phyloP scores from a whole-genome alignment of 1,284 basidiomycete genomes.

The Cryptococcus sp. region DNA sequence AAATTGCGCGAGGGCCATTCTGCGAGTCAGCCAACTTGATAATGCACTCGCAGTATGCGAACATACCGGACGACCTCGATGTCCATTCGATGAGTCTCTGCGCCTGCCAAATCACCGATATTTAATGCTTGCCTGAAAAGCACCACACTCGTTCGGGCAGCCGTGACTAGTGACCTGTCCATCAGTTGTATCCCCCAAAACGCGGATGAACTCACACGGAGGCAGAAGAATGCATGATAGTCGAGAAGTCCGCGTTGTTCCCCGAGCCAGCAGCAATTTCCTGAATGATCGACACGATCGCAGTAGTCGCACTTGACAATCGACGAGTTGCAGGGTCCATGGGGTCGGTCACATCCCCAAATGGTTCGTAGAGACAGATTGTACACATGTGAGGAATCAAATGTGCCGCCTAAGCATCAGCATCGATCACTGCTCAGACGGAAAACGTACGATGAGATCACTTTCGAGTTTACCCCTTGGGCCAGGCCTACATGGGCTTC shows the following conservation, averaged over 20 bases:
- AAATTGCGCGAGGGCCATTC: slow-evolving; percentile 32
- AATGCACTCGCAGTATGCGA: not conserved
- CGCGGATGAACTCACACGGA: slow-evolving; percentile 24
- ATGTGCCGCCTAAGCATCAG: slow-evolving; percentile 27
- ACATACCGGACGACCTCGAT: slow-evolving; percentile 32
- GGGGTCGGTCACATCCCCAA: slow-evolving; percentile 40
- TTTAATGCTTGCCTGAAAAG: slow-evolving; percentile 41
- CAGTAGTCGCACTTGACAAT: slow-evolving; percentile 34
- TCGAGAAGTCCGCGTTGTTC: slow-evolving; percentile 17
- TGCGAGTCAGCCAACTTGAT: slow-evolving; percentile 1
- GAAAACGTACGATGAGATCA: slow-evolving; percentile 33
- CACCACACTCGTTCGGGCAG: slow-evolving; percentile 34
- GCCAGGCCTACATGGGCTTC: slow-evolving; percentile 23
- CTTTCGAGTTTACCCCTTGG: slow-evolving; percentile 27
- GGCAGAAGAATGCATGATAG: slow-evolving; percentile 39
- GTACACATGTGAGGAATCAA: slow-evolving; percentile 38
- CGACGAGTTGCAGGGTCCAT: slow-evolving; percentile 34
- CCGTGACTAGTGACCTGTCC: slow-evolving; percentile 32
- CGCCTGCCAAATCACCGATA: slow-evolving; percentile 22
- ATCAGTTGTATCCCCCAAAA: not conserved
- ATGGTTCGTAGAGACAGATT: slow-evolving; percentile 46
- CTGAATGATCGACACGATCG: slow-evolving; percentile 37
- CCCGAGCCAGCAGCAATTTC: slow-evolving; percentile 24
- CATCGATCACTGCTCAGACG: not conserved
- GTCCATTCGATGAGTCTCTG: slow-evolving; percentile 29